phyloP scores from a whole-genome alignment of 2,329 filamentous ascomycete genomes.

The Colletotrichum truncatum region DNA sequence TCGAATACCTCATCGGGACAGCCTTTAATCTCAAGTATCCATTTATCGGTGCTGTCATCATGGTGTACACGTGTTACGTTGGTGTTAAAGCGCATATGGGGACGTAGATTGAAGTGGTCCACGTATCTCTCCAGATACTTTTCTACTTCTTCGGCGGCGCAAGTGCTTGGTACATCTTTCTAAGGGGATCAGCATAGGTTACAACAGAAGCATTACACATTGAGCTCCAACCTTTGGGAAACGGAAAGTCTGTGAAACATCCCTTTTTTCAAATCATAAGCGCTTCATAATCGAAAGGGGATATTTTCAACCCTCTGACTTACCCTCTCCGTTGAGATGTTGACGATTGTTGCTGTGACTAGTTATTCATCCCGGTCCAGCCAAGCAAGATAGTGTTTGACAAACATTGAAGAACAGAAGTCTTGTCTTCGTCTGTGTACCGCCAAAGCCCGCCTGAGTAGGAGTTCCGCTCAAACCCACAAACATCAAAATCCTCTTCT shows the following conservation, averaged over 20 bases:
- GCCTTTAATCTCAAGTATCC: constrained; percentile 40
- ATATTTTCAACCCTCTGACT: neutral
- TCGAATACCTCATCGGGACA: constrained; percentile 40
- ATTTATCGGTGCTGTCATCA: constrained; percentile 33
- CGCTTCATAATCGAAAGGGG: neutral
- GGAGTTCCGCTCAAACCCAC: constrained; percentile 51
- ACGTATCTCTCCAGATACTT: constrained; percentile 44
- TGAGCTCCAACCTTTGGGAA: constrained; percentile 28
- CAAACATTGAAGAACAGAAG: constrained; percentile 44
- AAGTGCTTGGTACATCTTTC: constrained; percentile 36
- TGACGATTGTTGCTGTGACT: constrained; percentile 38
- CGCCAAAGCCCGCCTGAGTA: constrained; percentile 55
- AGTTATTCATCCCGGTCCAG: neutral
- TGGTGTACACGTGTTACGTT: constrained; percentile 32
- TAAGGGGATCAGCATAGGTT: neutral
- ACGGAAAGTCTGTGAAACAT: constrained; percentile 47
- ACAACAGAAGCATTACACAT: neutral
- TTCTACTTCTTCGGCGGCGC: constrained; percentile 36
- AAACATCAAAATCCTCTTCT: constrained; percentile 54
- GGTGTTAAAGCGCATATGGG: constrained; percentile 37
- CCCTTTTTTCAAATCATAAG: constrained; percentile 34
- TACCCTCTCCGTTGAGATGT: constrained; percentile 43
- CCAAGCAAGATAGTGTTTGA: neutral
- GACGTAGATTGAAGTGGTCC: constrained; percentile 40
- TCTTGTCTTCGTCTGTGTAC: constrained; percentile 47